phyloP scores from a whole-genome alignment of 2,329 filamentous ascomycete genomes.

The Monilinia fructigena region DNA sequence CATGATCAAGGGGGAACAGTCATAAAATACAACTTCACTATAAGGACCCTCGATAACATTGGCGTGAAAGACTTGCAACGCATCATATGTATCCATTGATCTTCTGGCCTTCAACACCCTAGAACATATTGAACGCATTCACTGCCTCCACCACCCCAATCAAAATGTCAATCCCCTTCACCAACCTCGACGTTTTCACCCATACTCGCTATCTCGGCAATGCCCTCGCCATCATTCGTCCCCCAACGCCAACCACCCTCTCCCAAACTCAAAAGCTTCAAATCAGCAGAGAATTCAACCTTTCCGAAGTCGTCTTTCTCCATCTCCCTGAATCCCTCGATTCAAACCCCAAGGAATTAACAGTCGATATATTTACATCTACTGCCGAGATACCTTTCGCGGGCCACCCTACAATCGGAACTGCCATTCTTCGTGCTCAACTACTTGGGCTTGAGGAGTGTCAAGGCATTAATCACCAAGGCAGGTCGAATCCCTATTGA shows the following conservation, averaged over 20 bases:
- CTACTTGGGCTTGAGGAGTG: slow-evolving; percentile 19
- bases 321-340: slow-evolving; percentile 43
- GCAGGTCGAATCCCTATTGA: slow-evolving; percentile 55
- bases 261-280: slow-evolving; percentile 55
- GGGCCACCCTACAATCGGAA: slow-evolving; percentile 61
- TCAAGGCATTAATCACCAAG: slow-evolving; percentile 48
- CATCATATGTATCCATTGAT: not conserved
- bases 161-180: slow-evolving; percentile 40
- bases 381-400: slow-evolving; percentile 58
- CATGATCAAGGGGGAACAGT: not conserved
- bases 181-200: slow-evolving; percentile 53
- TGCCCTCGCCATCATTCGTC: slow-evolving; percentile 58
- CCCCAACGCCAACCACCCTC: slow-evolving; percentile 47
- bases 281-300: slow-evolving; percentile 63
- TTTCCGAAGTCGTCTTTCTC: slow-evolving; percentile 63
- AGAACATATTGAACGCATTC: not conserved
- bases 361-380: slow-evolving; percentile 60
- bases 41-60: too few relatives aligned
- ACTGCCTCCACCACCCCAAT: not conserved
- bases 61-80: not conserved
- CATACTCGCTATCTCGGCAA: slow-evolving; percentile 54
- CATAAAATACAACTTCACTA: not conserved
- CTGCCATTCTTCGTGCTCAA: slow-evolving; percentile 50
- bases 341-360: slow-evolving; percentile 34
- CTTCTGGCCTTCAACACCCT: not conserved